Base-by-base conservation (phyloP, 768 basidiomycete species). In the Asterophora parasitica region DNA sequence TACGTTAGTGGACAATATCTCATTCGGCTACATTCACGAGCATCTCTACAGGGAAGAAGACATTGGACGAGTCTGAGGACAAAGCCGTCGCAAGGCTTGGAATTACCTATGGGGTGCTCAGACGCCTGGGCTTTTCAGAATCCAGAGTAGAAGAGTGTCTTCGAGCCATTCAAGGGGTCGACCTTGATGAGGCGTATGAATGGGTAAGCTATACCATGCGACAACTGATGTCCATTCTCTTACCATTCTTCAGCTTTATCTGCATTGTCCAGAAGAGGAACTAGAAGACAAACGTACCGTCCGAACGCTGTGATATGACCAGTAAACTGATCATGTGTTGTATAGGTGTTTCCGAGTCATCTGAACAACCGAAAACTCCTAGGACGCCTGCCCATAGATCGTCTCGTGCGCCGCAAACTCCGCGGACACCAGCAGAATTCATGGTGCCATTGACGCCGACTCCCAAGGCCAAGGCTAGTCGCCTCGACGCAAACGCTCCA, bases 161-260 rank as follows among this genome's bases (percentile, higher is more conserved):
- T 37, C 66, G 70, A 42, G 64, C 74, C 5, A 79, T 91, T 20
- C 64, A 70, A 20, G 78, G 83, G 10, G 67, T 85, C 27, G 88
- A 89, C 19, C 68, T 92, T n/a, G 94, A 97, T 12, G 87, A 92
- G 43, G 92, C 89, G 8, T 77, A 88, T 44, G 86, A 93, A 60
- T 97, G 95, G 95, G 92, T 95, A 54, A 47, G 80, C 46, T 27
- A 17, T 44, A 37, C 16, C 41, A 19, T 20, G 28, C 39, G 13
- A 32, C 27, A 12, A 11, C 28, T 7, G 10, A 26, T 16, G 7
- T 23, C 38, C 27, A n/a, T 49, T 40, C 32, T 48, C 49, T 30
- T 48, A 38, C 11, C 23, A 34, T 17, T 23, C 32, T 42, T 6
- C 48, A 92, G 91, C 72, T 92, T 30, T 79, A 76, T 61, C 55